Conservation (phyloP, 371 early-diverging fungal species). For the Rhizopus sp. region DNA sequence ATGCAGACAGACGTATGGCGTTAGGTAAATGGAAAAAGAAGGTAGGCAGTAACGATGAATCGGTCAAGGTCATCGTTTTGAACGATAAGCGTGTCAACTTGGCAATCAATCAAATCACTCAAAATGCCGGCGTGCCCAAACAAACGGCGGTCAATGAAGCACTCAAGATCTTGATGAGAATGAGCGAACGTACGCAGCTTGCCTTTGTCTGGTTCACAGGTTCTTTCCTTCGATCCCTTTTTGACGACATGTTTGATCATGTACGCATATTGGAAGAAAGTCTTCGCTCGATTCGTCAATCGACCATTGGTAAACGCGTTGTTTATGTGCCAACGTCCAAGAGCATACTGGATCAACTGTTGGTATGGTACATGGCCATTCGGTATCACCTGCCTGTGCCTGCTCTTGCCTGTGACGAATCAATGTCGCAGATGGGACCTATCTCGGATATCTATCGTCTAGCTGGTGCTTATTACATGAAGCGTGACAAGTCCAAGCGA, state of each 20-base stretch:
- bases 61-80: constrained; percentile 47
- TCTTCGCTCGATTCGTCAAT: constrained; percentile 38
- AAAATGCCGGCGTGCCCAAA: constrained; percentile 50
- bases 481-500: constrained; percentile 40
- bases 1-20: constrained; percentile 29
- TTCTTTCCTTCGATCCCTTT: constrained; percentile 39
- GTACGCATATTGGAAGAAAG: constrained; percentile 44
- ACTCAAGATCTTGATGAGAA: constrained; percentile 42
- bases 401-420: constrained; percentile 51
- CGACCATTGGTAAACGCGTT: constrained; percentile 46
- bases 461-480: constrained; percentile 49
- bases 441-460: constrained; percentile 50
- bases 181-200: constrained; percentile 54
- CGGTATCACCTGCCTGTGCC: constrained; percentile 53
- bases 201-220: constrained; percentile 54
- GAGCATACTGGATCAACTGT: constrained; percentile 41
- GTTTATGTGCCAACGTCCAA: constrained; percentile 51
- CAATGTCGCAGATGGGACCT: constrained; percentile 43
- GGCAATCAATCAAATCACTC: constrained; percentile 47
- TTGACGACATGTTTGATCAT: constrained; percentile 50
- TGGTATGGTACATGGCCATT: constrained; percentile 53
- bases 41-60: constrained; percentile 50
- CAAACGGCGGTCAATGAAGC: constrained; percentile 54
- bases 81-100: constrained; percentile 52
- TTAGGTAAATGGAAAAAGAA: constrained; percentile 51